phyloP scores from a whole-genome alignment of 352 stramenopile genomes.

The Pilasporangium apinafurcum region DNA sequence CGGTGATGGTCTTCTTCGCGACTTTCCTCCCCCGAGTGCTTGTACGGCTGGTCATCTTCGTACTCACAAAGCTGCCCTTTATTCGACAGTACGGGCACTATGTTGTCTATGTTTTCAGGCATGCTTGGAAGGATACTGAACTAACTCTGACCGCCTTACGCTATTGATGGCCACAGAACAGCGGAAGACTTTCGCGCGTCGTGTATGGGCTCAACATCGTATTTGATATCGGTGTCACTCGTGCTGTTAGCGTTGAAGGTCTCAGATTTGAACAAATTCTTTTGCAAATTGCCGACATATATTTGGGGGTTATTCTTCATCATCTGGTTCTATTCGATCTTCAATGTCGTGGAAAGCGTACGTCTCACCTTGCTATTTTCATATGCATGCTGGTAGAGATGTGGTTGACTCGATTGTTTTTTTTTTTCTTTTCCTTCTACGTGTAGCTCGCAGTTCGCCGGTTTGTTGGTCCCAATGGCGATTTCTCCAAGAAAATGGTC shows the following conservation, averaged over 20 bases:
- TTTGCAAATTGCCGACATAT: slow-evolving; percentile 74
- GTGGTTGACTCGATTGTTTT: neutral
- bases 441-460: slow-evolving; percentile 65
- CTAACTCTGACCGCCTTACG: neutral
- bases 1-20: slow-evolving; percentile 81
- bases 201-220: slow-evolving; percentile 73
- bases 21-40: slow-evolving; percentile 83
- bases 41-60: slow-evolving; percentile 79
- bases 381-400: neutral
- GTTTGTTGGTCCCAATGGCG: slow-evolving; percentile 72
- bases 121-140: neutral
- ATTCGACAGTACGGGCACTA: slow-evolving; percentile 59
- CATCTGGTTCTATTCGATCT: slow-evolving; percentile 86
- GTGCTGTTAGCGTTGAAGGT: slow-evolving; percentile 55
- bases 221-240: slow-evolving; percentile 78
- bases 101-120: neutral
- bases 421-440: slow-evolving; percentile 2
- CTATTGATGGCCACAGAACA: slow-evolving; percentile 23
- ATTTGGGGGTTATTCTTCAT: slow-evolving; percentile 88
- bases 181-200: slow-evolving; percentile 77
- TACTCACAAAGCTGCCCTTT: slow-evolving; percentile 82
- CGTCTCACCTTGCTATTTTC: slow-evolving; percentile 7
- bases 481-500: slow-evolving; percentile 84
- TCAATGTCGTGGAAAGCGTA: slow-evolving; percentile 84
- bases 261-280: slow-evolving; percentile 49